Evolutionary conservation across 306 rosid species (phyloP).

Genomic region (Astragalus membranaceus): DNA sequence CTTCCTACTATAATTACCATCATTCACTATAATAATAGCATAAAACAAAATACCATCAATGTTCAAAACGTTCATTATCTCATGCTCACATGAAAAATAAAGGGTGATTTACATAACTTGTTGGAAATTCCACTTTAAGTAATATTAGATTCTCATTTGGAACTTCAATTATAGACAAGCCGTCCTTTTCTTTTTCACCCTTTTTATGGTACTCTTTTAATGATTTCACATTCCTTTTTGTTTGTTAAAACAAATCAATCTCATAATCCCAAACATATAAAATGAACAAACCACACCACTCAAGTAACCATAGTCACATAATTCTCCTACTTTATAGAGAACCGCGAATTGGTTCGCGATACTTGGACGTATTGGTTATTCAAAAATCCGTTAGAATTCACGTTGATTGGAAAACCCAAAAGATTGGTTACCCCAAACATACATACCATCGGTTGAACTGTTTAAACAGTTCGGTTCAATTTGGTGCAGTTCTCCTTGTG

Average conservation of each 20-base stretch:
- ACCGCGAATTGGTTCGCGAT: too few species aligned
- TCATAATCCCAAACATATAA: neutral
- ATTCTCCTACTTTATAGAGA: too few species aligned
- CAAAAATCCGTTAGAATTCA: too few species aligned
- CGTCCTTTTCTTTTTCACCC: neutral
- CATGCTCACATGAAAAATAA: neutral
- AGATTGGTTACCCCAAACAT: too few species aligned
- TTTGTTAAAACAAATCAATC: neutral
- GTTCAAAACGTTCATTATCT: constrained; percentile 26
- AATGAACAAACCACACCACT: neutral
- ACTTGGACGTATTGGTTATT: too few species aligned
- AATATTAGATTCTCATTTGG: constrained; percentile 12
- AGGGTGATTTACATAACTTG: neutral
- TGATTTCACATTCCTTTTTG: constrained; percentile 19
- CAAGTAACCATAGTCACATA: too few species aligned
- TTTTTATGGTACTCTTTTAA: constrained; percentile 21
- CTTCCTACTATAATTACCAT: constrained; percentile 37
- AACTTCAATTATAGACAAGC: neutral
- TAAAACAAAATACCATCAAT: constrained; percentile 56
- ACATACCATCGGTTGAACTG: too few species aligned
- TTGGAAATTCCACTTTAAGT: constrained; percentile 8
- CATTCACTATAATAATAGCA: constrained; percentile 40
- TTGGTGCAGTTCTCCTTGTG: too few species aligned
- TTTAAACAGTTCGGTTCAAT: too few species aligned
- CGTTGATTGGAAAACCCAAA: too few species aligned